Percentiles rank a stretch among this genome's conserved stretches.
Evolutionary conservation across 192 early-diverging fungal species (phyloP).

Genomic region (Backusella morwellensis): DNA sequence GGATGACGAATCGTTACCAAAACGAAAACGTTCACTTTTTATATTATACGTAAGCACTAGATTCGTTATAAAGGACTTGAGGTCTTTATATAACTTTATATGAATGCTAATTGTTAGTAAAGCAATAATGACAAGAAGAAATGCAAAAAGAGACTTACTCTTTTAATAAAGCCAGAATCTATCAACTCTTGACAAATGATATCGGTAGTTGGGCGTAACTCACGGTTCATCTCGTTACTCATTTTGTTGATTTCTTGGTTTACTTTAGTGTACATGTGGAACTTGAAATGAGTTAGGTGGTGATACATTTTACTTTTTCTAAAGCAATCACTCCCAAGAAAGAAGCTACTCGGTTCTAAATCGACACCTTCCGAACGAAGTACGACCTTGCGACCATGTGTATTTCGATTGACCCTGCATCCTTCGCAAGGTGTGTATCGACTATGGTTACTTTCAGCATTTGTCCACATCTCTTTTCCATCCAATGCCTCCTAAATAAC

Average conservation of each 20-base stretch:
- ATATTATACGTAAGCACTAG: not conserved
- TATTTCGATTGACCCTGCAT: slow-evolving; percentile 11
- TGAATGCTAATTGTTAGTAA: not conserved
- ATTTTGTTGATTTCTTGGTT: slow-evolving; percentile 11
- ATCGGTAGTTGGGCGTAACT: not conserved
- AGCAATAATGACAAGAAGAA: not conserved
- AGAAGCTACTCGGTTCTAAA: slow-evolving; percentile 1
- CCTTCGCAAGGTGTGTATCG: not conserved
- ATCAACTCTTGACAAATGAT: not conserved
- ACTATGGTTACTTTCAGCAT: not conserved
- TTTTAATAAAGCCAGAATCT: not conserved
- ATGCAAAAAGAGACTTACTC: not conserved
- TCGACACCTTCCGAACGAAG: not conserved
- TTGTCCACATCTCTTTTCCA: not conserved
- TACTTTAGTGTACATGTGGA: slow-evolving; percentile 10
- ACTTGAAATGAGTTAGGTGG: slow-evolving; percentile 2
- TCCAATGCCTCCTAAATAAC: slow-evolving; percentile 4
- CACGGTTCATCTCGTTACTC: not conserved
- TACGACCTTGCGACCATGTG: not conserved
- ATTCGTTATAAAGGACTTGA: not conserved
- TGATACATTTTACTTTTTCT: slow-evolving; percentile 12
- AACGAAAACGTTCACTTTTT: not conserved
- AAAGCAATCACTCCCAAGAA: slow-evolving; percentile 15
- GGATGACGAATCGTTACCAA: not conserved
- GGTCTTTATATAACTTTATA: not conserved